A percentile compares a stretch with the other conserved stretches of the same genome.
Evolutionary conservation across 176 grass and related monocot genomes (phyloP).

Genomic region (Paspalum notatum): DNA sequence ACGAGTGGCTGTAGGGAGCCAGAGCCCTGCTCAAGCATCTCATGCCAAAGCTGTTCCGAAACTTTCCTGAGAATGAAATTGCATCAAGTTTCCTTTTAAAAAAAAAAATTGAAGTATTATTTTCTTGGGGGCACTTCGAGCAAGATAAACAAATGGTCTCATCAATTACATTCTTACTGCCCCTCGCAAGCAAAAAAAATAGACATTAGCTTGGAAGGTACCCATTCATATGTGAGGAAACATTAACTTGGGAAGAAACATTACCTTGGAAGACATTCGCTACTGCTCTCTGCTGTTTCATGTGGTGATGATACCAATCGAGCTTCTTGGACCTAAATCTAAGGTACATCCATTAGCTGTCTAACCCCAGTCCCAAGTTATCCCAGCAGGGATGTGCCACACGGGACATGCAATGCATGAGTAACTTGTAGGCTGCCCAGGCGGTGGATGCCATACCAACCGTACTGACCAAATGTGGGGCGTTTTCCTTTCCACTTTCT

Average conservation of each 20-base stretch:
- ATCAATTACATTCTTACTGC: not conserved
- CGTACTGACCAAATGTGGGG: slow-evolving; percentile 25
- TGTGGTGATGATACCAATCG: not conserved
- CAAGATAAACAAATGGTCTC: not conserved
- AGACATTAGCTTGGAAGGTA: too few relatives aligned
- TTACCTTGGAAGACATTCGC: too few relatives aligned
- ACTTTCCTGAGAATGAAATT: not conserved
- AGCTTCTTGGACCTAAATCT: not conserved
- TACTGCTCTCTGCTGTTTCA: not conserved
- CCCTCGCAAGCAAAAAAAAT: not conserved
- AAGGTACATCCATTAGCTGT: not conserved
- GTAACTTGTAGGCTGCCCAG: slow-evolving; percentile 20
- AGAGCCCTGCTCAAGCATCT: slow-evolving; percentile 14
- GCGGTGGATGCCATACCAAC: slow-evolving; percentile 29
- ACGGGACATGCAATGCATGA: slow-evolving; percentile 35
- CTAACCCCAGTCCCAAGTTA: slow-evolving; percentile 30
- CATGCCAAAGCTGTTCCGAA: not conserved
- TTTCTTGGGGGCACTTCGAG: too few relatives aligned
- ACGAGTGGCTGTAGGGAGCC: not conserved
- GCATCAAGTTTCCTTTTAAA: not conserved
- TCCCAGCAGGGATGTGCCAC: slow-evolving; percentile 11
- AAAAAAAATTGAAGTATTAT: not conserved
- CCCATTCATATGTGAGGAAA: too few relatives aligned
- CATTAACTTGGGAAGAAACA: too few relatives aligned
- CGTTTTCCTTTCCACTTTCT: slow-evolving; percentile 18